These are phyloP conservation scores for Rhodosporidiobolus odoratus DNA, from an alignment of 768 basidiomycete genomes.

Conservation along the genomic window DNA sequence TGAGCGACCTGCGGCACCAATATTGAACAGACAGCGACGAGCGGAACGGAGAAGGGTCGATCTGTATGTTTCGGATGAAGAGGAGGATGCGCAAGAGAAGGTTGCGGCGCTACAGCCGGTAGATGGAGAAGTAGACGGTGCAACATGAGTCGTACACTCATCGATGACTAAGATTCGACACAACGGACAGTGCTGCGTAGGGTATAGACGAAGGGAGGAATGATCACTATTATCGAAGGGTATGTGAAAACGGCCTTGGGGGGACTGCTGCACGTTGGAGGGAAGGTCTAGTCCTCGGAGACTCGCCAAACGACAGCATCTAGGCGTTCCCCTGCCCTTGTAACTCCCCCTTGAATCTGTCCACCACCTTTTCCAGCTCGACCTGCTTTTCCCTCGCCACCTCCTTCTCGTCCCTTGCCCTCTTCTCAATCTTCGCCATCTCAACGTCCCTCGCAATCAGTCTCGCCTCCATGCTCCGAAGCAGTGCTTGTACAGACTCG, in stretches of 20 bases:
- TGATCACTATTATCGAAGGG: too few species aligned
- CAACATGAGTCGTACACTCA: neutral
- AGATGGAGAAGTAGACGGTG: neutral
- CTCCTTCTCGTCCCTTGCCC: slow-evolving; percentile 17
- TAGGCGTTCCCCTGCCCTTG: neutral
- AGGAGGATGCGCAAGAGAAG: neutral
- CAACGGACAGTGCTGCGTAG: neutral
- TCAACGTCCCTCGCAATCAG: slow-evolving; percentile 29
- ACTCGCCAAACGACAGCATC: too few species aligned
- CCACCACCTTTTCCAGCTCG: slow-evolving; percentile 10
- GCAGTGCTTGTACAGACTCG: slow-evolving; percentile 27
- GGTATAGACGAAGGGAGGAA: neutral
- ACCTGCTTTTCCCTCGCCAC: neutral
- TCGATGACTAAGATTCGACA: too few species aligned
- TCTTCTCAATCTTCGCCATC: slow-evolving; percentile 15
- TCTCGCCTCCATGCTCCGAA: slow-evolving; percentile 29
- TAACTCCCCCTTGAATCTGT: neutral
- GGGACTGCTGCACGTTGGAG: too few species aligned
- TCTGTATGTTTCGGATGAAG: slow-evolving; percentile 25
- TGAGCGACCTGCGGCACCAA: slow-evolving; percentile 4
- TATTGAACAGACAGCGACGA: slow-evolving; percentile 5
- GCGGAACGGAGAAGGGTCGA: slow-evolving; percentile 4
- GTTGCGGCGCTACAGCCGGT: neutral
- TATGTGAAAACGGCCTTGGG: too few species aligned
- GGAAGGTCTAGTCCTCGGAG: too few species aligned